Base-by-base conservation (phyloP, 164 flowering plant genomes). In the Macadamia tetraphylla region DNA sequence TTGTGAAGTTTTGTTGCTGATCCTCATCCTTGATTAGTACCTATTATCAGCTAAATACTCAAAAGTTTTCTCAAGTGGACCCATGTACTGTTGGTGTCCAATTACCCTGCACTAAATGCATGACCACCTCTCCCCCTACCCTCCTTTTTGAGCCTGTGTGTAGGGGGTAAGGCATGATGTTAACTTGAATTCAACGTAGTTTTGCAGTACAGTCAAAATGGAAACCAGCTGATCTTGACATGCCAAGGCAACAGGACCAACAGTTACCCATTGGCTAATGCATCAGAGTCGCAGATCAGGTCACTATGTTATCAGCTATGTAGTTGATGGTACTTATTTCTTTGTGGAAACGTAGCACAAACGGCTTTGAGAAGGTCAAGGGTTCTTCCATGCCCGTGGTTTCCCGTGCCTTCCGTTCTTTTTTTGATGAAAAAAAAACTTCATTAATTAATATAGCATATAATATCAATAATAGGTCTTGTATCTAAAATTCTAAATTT, bases 261-360 rank as follows among this genome's bases (percentile, higher is more conserved):
- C 12, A 31, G 67, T 6, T 89, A 91, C 64, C 40, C 63, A 1
- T 59, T 87, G 73, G 17, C 82, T 4, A 69, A 83, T 67, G 76
- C 86, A 6, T 68, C 78, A 3, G 77, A 57, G 57, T 73, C 82
- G 42, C 83, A 75, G 79, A 85, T 93, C 44, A 81, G 73, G 69
- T 80, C 82, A 3, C 71, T 93, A 9, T 91, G 98, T 68, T 32
- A 84, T 61, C 75, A 85, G 75, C 80, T 88, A 18, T 93, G 98
- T 78, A 71, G 79, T 65, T 88, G 81, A 87, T 75, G 52, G 40
- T 6, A 29, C 23, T 6, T 17, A 42, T 59, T 23, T 23, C 23
- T 23, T 23, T 23, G 23, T 23, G 23, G 23, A 23, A 23, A 23
- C 23, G 23, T 23, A 23, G 23, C 23, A 23, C 23, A 23, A 23